These are phyloP conservation scores for Schizophyllum amplum DNA, from an alignment of 1,284 basidiomycete species.

Conservation along the genomic window DNA sequence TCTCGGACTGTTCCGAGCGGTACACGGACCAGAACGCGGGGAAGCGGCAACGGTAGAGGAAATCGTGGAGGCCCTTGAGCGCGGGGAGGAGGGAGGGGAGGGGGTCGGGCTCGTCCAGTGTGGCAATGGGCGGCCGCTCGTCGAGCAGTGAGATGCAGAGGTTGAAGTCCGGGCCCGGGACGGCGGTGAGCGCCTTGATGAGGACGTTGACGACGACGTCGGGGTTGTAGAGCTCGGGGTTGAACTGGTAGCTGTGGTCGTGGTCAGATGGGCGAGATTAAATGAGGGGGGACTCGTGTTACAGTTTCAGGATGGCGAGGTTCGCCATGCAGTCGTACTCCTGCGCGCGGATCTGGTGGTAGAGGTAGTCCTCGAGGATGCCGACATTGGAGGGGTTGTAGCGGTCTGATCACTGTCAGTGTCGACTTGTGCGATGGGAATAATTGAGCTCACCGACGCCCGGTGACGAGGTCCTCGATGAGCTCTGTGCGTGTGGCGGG, in stretches of 20 bases:
- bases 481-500: constrained; percentile 74
- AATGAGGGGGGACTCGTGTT: constrained; percentile 8
- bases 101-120: constrained; percentile 74
- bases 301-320: constrained; percentile 84
- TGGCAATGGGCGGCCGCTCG: constrained; percentile 53
- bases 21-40: constrained; percentile 82
- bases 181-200: constrained; percentile 79
- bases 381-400: constrained; percentile 93
- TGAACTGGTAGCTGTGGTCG: constrained; percentile 83
- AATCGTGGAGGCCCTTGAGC: constrained; percentile 66
- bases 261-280: neutral
- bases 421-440: constrained; percentile 5
- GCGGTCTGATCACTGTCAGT: constrained; percentile 51
- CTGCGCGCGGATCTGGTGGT: constrained; percentile 82
- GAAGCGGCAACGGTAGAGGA: constrained; percentile 85
- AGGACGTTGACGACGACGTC: constrained; percentile 93
- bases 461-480: constrained; percentile 86
- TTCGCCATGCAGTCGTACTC: constrained; percentile 94
- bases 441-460: constrained; percentile 64
- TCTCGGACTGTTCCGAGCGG: constrained; percentile 57
- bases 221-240: constrained; percentile 87
- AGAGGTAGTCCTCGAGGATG: constrained; percentile 92
- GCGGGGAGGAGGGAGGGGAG: constrained; percentile 69
- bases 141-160: constrained; percentile 88
- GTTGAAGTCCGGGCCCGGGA: constrained; percentile 87